phyloP scores from a whole-genome alignment of 129 eudicot species.

The Tagetes erecta region DNA sequence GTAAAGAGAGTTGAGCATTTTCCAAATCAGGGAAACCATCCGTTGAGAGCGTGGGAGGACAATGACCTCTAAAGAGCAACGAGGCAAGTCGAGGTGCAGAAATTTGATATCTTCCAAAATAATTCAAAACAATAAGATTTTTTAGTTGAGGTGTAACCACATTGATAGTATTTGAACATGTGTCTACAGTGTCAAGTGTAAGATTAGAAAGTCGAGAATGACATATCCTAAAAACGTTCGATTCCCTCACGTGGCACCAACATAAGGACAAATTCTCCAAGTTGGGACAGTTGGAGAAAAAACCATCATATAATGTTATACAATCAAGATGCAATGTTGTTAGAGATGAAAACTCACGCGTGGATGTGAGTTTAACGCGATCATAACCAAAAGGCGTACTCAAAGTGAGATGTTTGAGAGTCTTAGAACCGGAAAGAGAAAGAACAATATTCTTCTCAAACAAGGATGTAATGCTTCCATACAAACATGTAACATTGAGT shows the following conservation, averaged over 20 bases:
- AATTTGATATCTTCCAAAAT: background rate
- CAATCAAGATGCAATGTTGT: background rate
- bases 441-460: background rate
- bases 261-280: background rate
- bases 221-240: background rate
- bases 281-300: background rate
- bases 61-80: background rate
- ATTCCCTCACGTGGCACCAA: background rate
- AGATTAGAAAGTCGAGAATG: slow-evolving; percentile 2
- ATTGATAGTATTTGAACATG: background rate
- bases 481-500: background rate
- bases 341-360: background rate
- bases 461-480: too few species aligned
- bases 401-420: slow-evolving; percentile 7
- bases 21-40: background rate
- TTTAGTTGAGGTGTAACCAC: background rate
- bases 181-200: background rate
- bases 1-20: background rate
- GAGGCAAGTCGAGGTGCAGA: background rate
- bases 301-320: slow-evolving; percentile 4
- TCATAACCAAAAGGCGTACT: background rate
- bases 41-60: background rate
- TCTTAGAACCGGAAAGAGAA: background rate
- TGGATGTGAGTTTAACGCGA: background rate
- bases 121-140: background rate